These are phyloP conservation scores for Candida quercuum DNA, from an alignment of 805 yeast species.

Conservation along the genomic window DNA sequence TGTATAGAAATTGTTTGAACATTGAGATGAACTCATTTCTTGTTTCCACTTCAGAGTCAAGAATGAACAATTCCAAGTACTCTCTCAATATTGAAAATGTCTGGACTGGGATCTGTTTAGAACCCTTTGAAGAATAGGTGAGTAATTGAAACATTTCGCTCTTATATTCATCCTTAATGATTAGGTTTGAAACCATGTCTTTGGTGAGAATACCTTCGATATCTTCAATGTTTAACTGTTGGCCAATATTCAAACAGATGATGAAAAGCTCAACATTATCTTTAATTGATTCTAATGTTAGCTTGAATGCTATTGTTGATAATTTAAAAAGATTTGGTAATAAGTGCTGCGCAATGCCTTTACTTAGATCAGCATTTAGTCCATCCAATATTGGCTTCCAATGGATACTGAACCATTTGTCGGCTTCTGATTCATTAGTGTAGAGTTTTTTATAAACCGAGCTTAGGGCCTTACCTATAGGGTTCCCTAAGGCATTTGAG, in stretches of 20 bases:
- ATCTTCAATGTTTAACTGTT: slow-evolving; percentile 46
- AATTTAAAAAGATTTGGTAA: slow-evolving; percentile 58
- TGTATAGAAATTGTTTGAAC: slow-evolving; percentile 53
- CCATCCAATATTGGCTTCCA: slow-evolving; percentile 19
- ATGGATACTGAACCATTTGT: slow-evolving; percentile 17
- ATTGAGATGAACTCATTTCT: slow-evolving; percentile 62
- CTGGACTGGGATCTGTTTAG: slow-evolving; percentile 45
- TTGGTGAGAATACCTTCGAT: slow-evolving; percentile 34
- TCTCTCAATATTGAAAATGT: slow-evolving; percentile 39
- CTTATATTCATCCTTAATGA: slow-evolving; percentile 43
- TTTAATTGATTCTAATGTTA: slow-evolving; percentile 31
- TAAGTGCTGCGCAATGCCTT: slow-evolving; percentile 52
- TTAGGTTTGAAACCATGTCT: slow-evolving; percentile 28
- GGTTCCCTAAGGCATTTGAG: slow-evolving; percentile 59
- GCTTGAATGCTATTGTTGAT: slow-evolving; percentile 37
- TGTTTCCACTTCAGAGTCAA: slow-evolving; percentile 63
- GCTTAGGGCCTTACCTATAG: slow-evolving; percentile 54
- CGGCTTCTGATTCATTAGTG: slow-evolving; percentile 20
- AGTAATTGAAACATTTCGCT: slow-evolving; percentile 56
- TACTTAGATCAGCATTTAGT: slow-evolving; percentile 13
- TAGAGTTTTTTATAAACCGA: slow-evolving; percentile 33
- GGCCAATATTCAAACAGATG: slow-evolving; percentile 59
- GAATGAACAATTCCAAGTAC: slow-evolving; percentile 45
- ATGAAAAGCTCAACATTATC: slow-evolving; percentile 36
- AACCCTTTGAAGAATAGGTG: slow-evolving; percentile 54